Base-by-base conservation (phyloP, 306 rosid genomes). In the Leucaena leucocephala region DNA sequence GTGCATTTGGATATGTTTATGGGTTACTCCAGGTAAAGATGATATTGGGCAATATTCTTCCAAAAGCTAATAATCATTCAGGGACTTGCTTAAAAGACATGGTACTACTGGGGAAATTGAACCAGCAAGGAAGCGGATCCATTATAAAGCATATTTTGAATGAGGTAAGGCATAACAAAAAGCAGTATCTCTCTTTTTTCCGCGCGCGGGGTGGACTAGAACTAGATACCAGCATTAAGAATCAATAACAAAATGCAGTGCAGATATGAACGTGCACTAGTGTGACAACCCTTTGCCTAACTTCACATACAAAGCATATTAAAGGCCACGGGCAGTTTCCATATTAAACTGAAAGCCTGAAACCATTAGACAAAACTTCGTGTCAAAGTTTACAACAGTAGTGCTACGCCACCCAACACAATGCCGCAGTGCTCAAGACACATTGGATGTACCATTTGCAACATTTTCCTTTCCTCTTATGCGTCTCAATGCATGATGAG, bases 81-180 rank as follows among this genome's bases (percentile, higher is more conserved):
- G 3, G 35, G 49, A 19, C 72, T 40, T 67, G 2, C 21, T 52
- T 52, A 17, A 40, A 17, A 66, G 9, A 10, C 52, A 42, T 3
- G 49, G 72, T 9, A 27, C 27, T 27, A 68, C 43, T 10, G 17
- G 19, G 16, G 16, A 40, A n/a, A n/a, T n/a, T 67, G 15, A 40
- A 27, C 27, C 27, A 67, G 19, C 27, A 38, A 65, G 48, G 6
- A 65, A 17, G 14, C 7, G n/a, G 46, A 3, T 65, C 50, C 52
- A 11, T 67, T 44, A 67, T 42, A 67, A 13, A n/a, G n/a, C 33
- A 68, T 68, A 11, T 68, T 68, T 42, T 62, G 61, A 68, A 68
- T n/a, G 14, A 43, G 52, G 10, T 42, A 21, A 39, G 49, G 48
- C 71, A 38, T n/a, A 39, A 39, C 48, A 39, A 40, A 68, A 40